phyloP scores from a whole-genome alignment of 1,284 basidiomycete genomes.

The Sanghuangporus baumii region DNA sequence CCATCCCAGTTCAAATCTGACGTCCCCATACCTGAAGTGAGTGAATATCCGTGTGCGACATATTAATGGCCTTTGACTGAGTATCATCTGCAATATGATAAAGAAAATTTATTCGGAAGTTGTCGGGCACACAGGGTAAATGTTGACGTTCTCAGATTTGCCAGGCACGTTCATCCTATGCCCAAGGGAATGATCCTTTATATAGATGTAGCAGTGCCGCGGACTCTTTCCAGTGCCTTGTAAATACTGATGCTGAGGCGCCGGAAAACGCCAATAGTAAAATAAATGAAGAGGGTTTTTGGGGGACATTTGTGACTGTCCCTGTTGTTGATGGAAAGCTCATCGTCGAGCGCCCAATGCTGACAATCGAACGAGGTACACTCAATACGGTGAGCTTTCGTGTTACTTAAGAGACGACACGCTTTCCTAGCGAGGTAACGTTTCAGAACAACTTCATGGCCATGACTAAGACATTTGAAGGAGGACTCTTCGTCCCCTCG shows the following conservation, averaged over 20 bases:
- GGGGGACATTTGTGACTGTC: slow-evolving; percentile 36
- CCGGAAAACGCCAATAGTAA: too few relatives aligned
- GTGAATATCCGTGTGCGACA: too few relatives aligned
- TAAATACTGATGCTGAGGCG: too few relatives aligned
- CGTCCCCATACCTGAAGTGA: slow-evolving; percentile 16
- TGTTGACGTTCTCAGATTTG: slow-evolving; percentile 28
- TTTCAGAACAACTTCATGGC: slow-evolving; percentile 28
- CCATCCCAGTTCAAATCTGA: slow-evolving; percentile 21
- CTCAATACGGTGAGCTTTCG: slow-evolving; percentile 14
- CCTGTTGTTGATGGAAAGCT: slow-evolving; percentile 42
- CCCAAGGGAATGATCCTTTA: slow-evolving; percentile 26
- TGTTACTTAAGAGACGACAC: background rate
- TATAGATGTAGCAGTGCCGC: too few relatives aligned
- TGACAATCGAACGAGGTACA: slow-evolving; percentile 26
- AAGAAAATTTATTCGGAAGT: slow-evolving; percentile 10
- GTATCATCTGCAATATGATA: background rate
- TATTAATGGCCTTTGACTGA: background rate
- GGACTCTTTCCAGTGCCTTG: too few relatives aligned
- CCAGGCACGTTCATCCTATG: slow-evolving; percentile 26
- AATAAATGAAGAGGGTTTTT: slow-evolving; percentile 32
- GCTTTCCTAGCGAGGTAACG: slow-evolving; percentile 27
- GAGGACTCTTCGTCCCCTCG: slow-evolving; percentile 32
- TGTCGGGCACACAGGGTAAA: slow-evolving; percentile 8
- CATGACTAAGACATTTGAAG: slow-evolving; percentile 38
- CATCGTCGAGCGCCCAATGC: slow-evolving; percentile 37